Evolutionary conservation across 2,329 filamentous ascomycete species (phyloP).

Genomic region (Ophiostoma populinum): DNA sequence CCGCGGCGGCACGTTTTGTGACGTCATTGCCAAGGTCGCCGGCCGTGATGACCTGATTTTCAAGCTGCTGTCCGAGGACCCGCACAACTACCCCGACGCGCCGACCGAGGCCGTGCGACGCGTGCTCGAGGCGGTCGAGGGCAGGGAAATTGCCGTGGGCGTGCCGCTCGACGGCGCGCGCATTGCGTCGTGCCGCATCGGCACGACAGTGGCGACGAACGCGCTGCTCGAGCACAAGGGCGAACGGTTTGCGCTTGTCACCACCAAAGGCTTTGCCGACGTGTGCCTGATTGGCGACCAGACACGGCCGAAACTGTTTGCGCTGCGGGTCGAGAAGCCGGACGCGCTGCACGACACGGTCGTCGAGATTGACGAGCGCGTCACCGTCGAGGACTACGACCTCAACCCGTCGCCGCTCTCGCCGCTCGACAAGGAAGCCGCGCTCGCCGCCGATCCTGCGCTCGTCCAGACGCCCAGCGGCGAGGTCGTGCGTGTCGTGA

Average conservation of each 20-base stretch:
- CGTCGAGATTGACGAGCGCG: conserved; percentile 74
- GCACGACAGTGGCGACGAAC: conserved; percentile 88
- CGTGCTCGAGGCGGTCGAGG: conserved; percentile 19
- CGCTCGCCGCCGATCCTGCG: conserved; percentile 17
- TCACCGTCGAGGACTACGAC: conserved; percentile 67
- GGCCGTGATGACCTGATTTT: conserved; percentile 23
- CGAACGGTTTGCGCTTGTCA: conserved; percentile 74
- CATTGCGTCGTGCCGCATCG: conserved; percentile 44
- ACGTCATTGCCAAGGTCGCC: conserved; percentile 15
- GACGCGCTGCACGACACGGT: conserved; percentile 74
- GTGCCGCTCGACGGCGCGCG: conserved; percentile 25
- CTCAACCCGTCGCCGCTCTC: conserved; percentile 3
- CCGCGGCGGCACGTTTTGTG: conserved; percentile 9
- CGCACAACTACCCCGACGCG: conserved; percentile 49
- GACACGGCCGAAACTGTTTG: conserved; percentile 76
- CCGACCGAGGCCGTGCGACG: conserved; percentile 50
- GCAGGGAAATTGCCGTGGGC: conserved; percentile 40
- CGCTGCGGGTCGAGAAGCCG: conserved; percentile 69
- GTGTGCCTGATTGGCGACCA: conserved; percentile 83
- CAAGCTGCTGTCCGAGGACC: conserved; percentile 52
- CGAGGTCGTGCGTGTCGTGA: conserved; percentile 27
- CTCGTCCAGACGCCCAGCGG: conserved; percentile 30
- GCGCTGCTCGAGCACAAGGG: conserved; percentile 80
- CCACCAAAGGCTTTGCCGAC: conserved; percentile 76
- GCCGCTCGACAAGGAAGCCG: conserved; percentile 4